Evolutionary conservation across 1,139 yeast genomes (phyloP).

Genomic region (Scheffersomyces quercinus): DNA sequence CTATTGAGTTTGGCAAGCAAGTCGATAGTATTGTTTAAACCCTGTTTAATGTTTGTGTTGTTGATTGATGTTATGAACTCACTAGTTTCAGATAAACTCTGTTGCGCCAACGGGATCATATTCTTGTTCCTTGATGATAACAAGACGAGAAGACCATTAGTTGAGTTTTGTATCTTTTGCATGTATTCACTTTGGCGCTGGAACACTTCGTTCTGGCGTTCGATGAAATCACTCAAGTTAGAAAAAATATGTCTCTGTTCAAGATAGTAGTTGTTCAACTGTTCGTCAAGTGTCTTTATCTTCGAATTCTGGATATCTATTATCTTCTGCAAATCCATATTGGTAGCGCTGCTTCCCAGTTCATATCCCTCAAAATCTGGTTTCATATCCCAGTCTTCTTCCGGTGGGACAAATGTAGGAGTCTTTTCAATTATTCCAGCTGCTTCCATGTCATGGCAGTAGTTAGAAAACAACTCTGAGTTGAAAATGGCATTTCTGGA

Average conservation of each 20-base stretch:
- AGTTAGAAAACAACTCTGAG: conserved; percentile 20
- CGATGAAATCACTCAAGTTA: conserved; percentile 17
- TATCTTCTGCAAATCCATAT: conserved; percentile 4
- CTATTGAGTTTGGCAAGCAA: conserved; percentile 16
- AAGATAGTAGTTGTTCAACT: conserved; percentile 14
- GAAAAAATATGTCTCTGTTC: conserved; percentile 17
- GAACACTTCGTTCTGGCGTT: conserved; percentile 20
- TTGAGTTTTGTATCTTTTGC: conserved; percentile 19
- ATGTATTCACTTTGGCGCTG: conserved; percentile 21
- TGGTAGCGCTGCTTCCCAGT: not conserved
- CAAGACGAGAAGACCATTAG: conserved; percentile 22
- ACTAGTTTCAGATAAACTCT: conserved; percentile 19
- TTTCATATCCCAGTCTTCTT: not conserved
- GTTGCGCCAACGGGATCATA: conserved; percentile 18
- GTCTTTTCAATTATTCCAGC: conserved; percentile 8
- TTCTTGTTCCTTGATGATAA: conserved; percentile 17
- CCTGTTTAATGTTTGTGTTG: conserved; percentile 15
- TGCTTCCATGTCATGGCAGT: conserved; percentile 16
- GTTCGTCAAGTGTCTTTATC: conserved; percentile 17
- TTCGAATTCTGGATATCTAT: conserved; percentile 6
- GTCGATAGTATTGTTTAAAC: conserved; percentile 18
- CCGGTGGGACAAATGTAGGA: conserved; percentile 1
- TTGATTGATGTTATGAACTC: conserved; percentile 14
- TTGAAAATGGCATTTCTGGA: conserved; percentile 30
- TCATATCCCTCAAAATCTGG: not conserved